A percentile compares a stretch with the other conserved stretches of the same genome.
Conservation (phyloP, 495 filamentous ascomycete species). For the Aspergillus funiculosus region DNA sequence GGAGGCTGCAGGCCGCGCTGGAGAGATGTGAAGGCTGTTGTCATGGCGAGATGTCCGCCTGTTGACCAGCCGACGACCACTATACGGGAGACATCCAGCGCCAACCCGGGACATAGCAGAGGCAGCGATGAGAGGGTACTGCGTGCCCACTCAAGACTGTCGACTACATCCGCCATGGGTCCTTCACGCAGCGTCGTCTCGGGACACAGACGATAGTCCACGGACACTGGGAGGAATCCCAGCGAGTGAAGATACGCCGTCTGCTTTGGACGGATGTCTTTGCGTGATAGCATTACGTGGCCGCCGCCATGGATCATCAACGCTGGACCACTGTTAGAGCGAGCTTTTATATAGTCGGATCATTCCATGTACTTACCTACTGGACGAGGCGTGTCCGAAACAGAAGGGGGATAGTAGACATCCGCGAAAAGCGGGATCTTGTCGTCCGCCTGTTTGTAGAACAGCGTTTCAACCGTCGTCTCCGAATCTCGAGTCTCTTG, state of each 20-base stretch:
- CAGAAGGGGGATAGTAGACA: constrained; percentile 36
- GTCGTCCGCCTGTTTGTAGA: constrained; percentile 26
- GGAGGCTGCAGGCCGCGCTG: constrained; percentile 27
- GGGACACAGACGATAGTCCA: constrained; percentile 46
- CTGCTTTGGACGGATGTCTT: constrained; percentile 41
- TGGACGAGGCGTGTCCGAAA: background rate
- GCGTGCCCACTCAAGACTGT: constrained; percentile 44
- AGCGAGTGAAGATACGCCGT: constrained; percentile 29
- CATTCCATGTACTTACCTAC: background rate
- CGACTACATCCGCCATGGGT: constrained; percentile 43
- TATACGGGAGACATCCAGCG: constrained; percentile 25
- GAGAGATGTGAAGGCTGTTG: constrained; percentile 3
- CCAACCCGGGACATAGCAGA: background rate
- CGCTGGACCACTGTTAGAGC: constrained; percentile 30
- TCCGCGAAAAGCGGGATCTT: constrained; percentile 34
- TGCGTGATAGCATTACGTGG: constrained; percentile 44
- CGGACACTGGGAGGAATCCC: constrained; percentile 48
- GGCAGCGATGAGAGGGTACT: constrained; percentile 29
- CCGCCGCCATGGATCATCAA: constrained; percentile 58
- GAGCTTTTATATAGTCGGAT: background rate
- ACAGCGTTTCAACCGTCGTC: constrained; percentile 24
- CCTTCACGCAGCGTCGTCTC: constrained; percentile 31
- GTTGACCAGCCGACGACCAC: constrained; percentile 54
- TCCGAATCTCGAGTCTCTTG: background rate
- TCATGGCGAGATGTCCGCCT: constrained; percentile 50